Evolutionary conservation across 2,329 filamentous ascomycete species (phyloP).

Genomic region (Diplocarpon mali): DNA sequence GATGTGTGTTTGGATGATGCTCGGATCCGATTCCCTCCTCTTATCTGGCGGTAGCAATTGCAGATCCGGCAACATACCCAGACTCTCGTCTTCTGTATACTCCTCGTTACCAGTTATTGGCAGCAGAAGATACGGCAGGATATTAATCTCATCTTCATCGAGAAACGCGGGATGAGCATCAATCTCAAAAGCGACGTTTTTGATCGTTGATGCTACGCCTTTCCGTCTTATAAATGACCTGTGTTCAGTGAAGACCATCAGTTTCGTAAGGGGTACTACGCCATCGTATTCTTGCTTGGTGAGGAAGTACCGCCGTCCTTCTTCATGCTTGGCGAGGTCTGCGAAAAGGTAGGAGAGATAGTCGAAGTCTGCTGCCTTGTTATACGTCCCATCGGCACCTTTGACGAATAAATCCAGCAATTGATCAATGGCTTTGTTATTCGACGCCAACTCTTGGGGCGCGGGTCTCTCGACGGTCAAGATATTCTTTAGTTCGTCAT

Average conservation of each 20-base stretch:
- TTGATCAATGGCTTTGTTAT: slow-evolving; percentile 72
- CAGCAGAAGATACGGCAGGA: slow-evolving; percentile 79
- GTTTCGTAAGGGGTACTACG: slow-evolving; percentile 81
- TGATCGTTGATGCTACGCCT: slow-evolving; percentile 93
- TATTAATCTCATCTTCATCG: slow-evolving; percentile 59
- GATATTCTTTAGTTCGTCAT: slow-evolving; percentile 58
- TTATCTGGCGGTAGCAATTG: slow-evolving; percentile 88
- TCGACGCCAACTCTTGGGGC: slow-evolving; percentile 60
- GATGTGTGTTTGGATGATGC: slow-evolving; percentile 75
- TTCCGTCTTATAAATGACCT: slow-evolving; percentile 70
- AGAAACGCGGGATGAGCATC: slow-evolving; percentile 61
- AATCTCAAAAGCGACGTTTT: slow-evolving; percentile 83
- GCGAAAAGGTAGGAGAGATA: slow-evolving; percentile 93
- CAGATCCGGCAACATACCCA: slow-evolving; percentile 79
- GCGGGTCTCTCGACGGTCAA: slow-evolving; percentile 55
- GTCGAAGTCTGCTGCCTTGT: slow-evolving; percentile 77
- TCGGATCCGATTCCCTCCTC: slow-evolving; percentile 62
- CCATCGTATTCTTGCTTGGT: slow-evolving; percentile 64
- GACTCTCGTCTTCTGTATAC: slow-evolving; percentile 75
- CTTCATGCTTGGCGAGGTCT: slow-evolving; percentile 73
- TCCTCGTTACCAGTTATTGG: slow-evolving; percentile 83
- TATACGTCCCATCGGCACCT: slow-evolving; percentile 71
- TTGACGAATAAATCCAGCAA: slow-evolving; percentile 94
- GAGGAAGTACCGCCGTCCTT: slow-evolving; percentile 66
- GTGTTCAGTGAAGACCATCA: slow-evolving; percentile 92